Conservation (phyloP, 441 rosid species). For the Pelargonium myrrhifolium region DNA sequence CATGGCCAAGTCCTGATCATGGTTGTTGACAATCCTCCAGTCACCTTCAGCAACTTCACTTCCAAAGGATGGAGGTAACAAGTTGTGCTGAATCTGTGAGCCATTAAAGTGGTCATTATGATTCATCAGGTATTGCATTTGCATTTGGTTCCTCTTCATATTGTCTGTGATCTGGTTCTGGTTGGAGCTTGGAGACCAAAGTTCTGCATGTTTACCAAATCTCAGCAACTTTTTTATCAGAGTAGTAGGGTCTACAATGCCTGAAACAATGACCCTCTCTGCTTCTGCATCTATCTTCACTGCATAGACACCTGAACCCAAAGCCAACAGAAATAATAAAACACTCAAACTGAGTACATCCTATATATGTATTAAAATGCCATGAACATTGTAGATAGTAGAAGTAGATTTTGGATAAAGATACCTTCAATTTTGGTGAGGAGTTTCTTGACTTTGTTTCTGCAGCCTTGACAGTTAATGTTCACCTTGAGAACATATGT, state of each 20-base stretch:
- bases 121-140: neutral
- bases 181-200: constrained; percentile 30
- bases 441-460: constrained; percentile 55
- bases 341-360: neutral
- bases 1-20: too few species aligned
- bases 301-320: constrained; percentile 52
- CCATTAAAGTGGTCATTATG: neutral
- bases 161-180: constrained; percentile 8
- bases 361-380: too few species aligned
- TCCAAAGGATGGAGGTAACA: neutral
- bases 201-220: constrained; percentile 57
- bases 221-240: constrained; percentile 42
- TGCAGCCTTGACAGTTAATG: constrained; percentile 75
- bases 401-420: too few species aligned
- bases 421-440: constrained; percentile 62
- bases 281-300: constrained; percentile 49
- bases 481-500: constrained; percentile 57
- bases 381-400: too few species aligned
- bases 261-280: constrained; percentile 48
- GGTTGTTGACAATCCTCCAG: too few species aligned
- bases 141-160: neutral
- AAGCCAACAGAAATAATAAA: neutral
- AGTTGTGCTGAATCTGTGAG: neutral
- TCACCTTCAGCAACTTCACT: too few species aligned
- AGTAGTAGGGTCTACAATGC: constrained; percentile 40